phyloP scores from a whole-genome alignment of 768 basidiomycete species.

The Chalciporus chontae region DNA sequence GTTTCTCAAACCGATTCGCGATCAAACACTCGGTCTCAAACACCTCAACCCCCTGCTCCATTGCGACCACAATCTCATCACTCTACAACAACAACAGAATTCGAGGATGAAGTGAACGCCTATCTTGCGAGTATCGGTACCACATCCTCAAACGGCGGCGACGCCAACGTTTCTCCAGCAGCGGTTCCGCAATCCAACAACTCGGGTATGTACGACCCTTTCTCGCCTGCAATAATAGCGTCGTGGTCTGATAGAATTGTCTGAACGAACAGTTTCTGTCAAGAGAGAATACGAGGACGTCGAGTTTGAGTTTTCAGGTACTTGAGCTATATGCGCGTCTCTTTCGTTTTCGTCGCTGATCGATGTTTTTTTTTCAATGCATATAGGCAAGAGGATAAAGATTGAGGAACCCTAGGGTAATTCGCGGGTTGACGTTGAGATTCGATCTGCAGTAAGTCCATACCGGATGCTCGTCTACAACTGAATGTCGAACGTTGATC shows the following conservation, averaged over 20 bases:
- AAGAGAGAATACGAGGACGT: slow-evolving; percentile 19
- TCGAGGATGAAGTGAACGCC: no score
- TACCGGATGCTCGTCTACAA: no score
- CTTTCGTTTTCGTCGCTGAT: background rate
- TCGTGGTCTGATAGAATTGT: background rate
- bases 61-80: no score
- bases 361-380: background rate
- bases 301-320: background rate
- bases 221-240: background rate
- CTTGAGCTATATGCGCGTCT: background rate
- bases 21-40: no score
- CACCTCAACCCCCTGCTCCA: no score
- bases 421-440: no score
- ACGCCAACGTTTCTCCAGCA: background rate
- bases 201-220: background rate
- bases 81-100: no score
- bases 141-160: background rate
- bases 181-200: background rate
- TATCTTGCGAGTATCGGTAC: background rate
- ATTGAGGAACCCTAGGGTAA: slow-evolving; percentile 10
- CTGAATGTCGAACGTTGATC: background rate
- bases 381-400: slow-evolving; percentile 17
- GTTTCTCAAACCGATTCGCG: background rate
- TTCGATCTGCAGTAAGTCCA: no score
- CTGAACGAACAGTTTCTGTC: background rate